These are phyloP conservation scores for Leptomonas seymouri DNA, from an alignment of 208 protist genomes.

Conservation along the genomic window DNA sequence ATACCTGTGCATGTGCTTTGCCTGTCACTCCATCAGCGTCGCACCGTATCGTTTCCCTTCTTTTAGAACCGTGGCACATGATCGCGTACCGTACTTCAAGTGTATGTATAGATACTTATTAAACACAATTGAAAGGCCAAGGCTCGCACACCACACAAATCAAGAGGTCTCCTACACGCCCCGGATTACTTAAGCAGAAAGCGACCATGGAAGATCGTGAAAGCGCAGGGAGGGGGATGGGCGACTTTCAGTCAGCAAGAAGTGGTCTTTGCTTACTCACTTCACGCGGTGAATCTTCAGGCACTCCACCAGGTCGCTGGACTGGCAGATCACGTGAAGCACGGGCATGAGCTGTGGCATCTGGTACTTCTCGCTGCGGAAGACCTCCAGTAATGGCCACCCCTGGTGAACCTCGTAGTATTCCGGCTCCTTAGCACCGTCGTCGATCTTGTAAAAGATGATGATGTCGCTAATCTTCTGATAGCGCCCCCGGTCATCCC, in stretches of 20 bases:
- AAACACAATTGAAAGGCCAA: neutral
- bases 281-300: conserved; percentile 45
- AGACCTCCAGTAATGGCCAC: conserved; percentile 83
- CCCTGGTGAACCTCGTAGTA: conserved; percentile 71
- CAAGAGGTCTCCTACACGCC: neutral
- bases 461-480: conserved; percentile 56
- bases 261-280: neutral
- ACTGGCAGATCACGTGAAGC: conserved; percentile 70
- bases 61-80: neutral
- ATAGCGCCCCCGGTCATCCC: conserved; percentile 78
- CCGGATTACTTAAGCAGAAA: neutral
- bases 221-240: no score
- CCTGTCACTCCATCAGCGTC: no score
- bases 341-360: conserved; percentile 83
- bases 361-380: conserved; percentile 68
- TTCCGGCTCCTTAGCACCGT: conserved; percentile 76
- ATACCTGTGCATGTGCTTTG: no score
- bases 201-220: neutral
- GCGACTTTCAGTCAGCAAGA: no score
- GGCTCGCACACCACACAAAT: neutral
- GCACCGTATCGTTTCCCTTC: neutral
- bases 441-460: conserved; percentile 86
- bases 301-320: conserved; percentile 63
- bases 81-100: neutral
- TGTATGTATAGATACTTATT: neutral